Percentiles rank a stretch among this genome's conserved stretches.
Conservation (phyloP, 768 basidiomycete genomes). For the Rhodotorula kratochvilovae region DNA sequence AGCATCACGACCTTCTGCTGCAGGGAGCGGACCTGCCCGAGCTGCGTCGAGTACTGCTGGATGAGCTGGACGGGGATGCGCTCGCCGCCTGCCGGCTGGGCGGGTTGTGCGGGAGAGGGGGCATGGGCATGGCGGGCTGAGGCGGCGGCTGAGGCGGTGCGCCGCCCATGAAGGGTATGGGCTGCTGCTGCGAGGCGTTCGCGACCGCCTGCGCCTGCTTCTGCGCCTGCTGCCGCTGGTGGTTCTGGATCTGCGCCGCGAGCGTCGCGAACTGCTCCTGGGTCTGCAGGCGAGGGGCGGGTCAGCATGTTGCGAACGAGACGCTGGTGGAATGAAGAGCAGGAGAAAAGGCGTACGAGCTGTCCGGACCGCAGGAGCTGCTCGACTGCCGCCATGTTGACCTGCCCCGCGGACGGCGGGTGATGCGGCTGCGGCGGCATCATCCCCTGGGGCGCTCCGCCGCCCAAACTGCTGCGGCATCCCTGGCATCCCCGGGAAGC, state of each 20-base stretch:
- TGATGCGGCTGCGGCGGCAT: slow-evolving; percentile 3
- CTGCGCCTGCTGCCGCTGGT: slow-evolving; percentile 21
- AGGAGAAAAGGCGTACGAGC: slow-evolving; percentile 6
- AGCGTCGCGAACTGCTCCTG: slow-evolving; percentile 17
- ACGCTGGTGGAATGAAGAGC: neutral
- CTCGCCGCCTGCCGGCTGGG: neutral
- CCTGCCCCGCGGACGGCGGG: neutral
- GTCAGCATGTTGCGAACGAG: no score
- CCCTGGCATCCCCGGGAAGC: neutral
- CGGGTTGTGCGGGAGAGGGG: neutral
- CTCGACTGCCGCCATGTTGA: slow-evolving; percentile 29
- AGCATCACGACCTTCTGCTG: slow-evolving; percentile 10
- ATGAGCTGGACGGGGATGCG: slow-evolving; percentile 23
- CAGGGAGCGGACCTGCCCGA: slow-evolving; percentile 1
- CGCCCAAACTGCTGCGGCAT: slow-evolving; percentile 1
- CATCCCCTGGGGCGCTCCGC: neutral
- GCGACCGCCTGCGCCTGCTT: neutral
- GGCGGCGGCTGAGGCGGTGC: neutral
- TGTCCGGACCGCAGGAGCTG: slow-evolving; percentile 23
- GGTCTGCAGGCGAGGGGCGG: neutral
- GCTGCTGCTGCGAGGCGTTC: slow-evolving; percentile 1
- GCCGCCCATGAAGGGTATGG: neutral
- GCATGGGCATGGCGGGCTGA: neutral
- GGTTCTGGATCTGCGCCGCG: slow-evolving; percentile 12
- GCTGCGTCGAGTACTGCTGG: slow-evolving; percentile 18